Base-by-base conservation (phyloP, 2,329 filamentous ascomycete genomes). In the Fusarium pseudograminearum region DNA sequence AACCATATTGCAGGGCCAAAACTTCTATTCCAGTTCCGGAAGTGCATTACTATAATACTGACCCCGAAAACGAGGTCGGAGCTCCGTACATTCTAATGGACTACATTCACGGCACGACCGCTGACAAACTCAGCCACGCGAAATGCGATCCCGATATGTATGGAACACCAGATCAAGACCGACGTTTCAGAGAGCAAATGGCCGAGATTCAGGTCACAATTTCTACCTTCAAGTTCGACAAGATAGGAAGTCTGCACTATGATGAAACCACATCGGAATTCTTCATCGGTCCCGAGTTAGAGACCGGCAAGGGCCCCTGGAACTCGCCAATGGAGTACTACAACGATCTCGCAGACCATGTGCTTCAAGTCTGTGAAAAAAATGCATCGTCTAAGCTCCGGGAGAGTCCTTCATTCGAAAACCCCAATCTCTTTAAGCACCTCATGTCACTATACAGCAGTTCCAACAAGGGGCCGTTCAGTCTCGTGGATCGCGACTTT, bases 111-210 rank as follows among this genome's bases (percentile, higher is more conserved):
- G 34, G 34, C 10, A 12, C 34, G 11, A 5, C 11, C n/a, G 34
- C 34, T 3, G 1, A n/a, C 1, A 5, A 38, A 7, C 11, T 38
- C 3, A 5, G 18, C 8, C 8, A 4, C 5, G 10, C 9, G 5
- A 38, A 12, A n/a, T 38, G 34, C 6, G 3, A 4, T 10, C 3
- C 1, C 6, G 1, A 33, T 11, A 18, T 7, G 18, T 38, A 12
- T 38, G 34, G 34, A 9, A 38, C 34, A 12, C 34, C 18, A 5
- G 34, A 38, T 3, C 34, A 38, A 12, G 34, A 38, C 11, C 34
- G 18, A 20, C 34, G 18, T 38, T 38, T 38, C 10, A n/a, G 18
- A 38, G 18, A 38, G 5, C 34, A 38, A 20, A 38, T 38, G 34
- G 34, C 34, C 18, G 34, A 12, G 1, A 38, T 38, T 7, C 34